Evolutionary conservation across 345 rosid genomes (phyloP).

Genomic region (Hibiscus mutabilis): DNA sequence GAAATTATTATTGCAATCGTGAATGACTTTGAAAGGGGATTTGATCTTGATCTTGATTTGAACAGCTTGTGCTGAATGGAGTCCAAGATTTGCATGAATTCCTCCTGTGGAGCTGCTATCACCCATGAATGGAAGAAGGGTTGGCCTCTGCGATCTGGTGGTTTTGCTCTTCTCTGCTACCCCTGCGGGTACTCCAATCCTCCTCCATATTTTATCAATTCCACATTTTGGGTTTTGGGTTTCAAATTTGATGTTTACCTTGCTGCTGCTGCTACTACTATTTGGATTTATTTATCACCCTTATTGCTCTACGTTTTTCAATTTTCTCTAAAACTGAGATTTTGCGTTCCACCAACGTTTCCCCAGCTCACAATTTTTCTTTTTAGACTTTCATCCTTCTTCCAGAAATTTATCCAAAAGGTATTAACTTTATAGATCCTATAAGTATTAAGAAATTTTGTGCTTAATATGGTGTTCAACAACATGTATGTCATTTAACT

Average conservation of each 20-base stretch:
- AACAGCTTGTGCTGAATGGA: conserved; percentile 33
- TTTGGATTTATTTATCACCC: neutral
- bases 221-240: conserved; percentile 14
- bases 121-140: conserved; percentile 74
- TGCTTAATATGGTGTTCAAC: neutral
- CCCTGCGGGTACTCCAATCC: conserved; percentile 62
- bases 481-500: neutral
- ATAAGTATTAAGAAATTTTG: neutral
- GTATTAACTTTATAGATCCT: neutral
- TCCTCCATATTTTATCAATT: neutral
- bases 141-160: conserved; percentile 86
- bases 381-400: neutral
- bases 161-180: conserved; percentile 64
- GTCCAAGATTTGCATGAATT: conserved; percentile 77
- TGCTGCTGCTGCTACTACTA: neutral
- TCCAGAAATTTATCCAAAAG: neutral
- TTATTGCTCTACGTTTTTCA: neutral
- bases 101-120: conserved; percentile 40
- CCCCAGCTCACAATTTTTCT: neutral
- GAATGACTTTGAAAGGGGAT: conserved; percentile 4
- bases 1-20: neutral
- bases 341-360: neutral
- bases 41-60: conserved; percentile 13
- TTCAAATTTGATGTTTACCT: conserved; percentile 6
- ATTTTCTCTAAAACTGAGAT: neutral